Evolutionary conservation across 2,329 filamentous ascomycete species (phyloP).

Genomic region (Cordyceps tenuipes): DNA sequence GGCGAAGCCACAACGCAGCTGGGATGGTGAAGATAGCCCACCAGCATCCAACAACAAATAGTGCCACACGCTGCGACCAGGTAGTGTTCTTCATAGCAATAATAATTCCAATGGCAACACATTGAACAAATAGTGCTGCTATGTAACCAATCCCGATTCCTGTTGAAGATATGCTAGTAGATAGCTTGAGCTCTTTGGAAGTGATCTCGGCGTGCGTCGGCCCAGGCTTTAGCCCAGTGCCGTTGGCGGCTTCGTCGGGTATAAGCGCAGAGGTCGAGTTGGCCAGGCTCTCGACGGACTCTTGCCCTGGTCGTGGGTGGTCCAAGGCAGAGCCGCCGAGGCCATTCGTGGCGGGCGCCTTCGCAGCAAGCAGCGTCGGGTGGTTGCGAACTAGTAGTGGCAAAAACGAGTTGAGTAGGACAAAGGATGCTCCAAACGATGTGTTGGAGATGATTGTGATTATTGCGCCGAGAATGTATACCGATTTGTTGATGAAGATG

Average conservation of each 20-base stretch:
- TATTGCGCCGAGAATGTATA: slow-evolving; percentile 74
- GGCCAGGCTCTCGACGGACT: slow-evolving; percentile 24
- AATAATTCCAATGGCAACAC: slow-evolving; percentile 69
- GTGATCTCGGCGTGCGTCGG: slow-evolving; percentile 44
- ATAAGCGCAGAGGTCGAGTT: slow-evolving; percentile 43
- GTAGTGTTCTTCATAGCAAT: slow-evolving; percentile 66
- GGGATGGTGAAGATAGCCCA: slow-evolving; percentile 91
- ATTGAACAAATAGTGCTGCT: slow-evolving; percentile 77
- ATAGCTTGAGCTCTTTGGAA: slow-evolving; percentile 64
- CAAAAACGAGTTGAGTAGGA: slow-evolving; percentile 89
- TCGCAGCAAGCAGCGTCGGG: slow-evolving; percentile 38
- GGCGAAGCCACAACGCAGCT: slow-evolving; percentile 75
- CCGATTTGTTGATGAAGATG: slow-evolving; percentile 63
- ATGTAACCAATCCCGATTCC: slow-evolving; percentile 93
- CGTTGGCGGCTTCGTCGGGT: slow-evolving; percentile 22
- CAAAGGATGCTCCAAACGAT: slow-evolving; percentile 90
- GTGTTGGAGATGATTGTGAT: slow-evolving; percentile 88
- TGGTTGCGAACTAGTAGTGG: slow-evolving; percentile 86
- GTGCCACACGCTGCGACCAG: slow-evolving; percentile 76
- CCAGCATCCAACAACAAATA: slow-evolving; percentile 84
- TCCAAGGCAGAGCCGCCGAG: slow-evolving; percentile 25
- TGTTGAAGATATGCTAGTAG: slow-evolving; percentile 82
- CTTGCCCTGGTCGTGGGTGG: slow-evolving; percentile 28
- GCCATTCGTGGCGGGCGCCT: slow-evolving; percentile 21
- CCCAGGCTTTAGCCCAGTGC: slow-evolving; percentile 25